Base-by-base conservation (phyloP, 495 filamentous ascomycete genomes). In the Pyronema domesticum region DNA sequence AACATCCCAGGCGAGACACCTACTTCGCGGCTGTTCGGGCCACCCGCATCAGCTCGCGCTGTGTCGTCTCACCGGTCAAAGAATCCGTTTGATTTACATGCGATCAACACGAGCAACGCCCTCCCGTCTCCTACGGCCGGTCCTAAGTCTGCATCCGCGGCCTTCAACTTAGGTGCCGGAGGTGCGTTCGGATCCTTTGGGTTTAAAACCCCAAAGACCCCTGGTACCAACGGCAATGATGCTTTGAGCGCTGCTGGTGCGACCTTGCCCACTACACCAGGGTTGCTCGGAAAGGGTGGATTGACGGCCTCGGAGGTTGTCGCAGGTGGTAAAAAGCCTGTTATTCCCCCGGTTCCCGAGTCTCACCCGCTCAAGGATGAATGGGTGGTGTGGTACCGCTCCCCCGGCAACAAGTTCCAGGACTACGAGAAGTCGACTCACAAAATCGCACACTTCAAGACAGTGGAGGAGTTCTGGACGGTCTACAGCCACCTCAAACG, bases 351-450 rank as follows among this genome's bases (percentile, higher is more conserved):
- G 43, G 63, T 58, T 18, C 65, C 62, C 23, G 51, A 66, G 54
- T 51, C 67, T 56, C 82, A 87, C 68, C 72, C 71, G 42, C 70
- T 98, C 58, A 89, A 85, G 67, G 80, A 86, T 65, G 83, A 79
- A 49, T 98, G 91, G 91, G 82, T 94, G 7, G 85, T 98, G 61
- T 95, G 89, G 87, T 98, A 93, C 69, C 80, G 91, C 30, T 83
- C 85, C 44, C 95, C 95, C 72, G 76, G 76, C 7, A 79, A 80
- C 58, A 78, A 78, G 8, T 96, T 86, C 68, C 88, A 89, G 67
- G 91, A 98, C 69, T 98, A 96, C 65, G 91, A 98, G 68, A 95
- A 96, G 71, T 95, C 89, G 11, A 85, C 88, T 43, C 81, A 89
- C 60, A 77, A 86, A 13, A 78, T 96, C 60, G 89, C 85, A 52